phyloP scores from a whole-genome alignment of 345 rosid species.

The Populus tremula region DNA sequence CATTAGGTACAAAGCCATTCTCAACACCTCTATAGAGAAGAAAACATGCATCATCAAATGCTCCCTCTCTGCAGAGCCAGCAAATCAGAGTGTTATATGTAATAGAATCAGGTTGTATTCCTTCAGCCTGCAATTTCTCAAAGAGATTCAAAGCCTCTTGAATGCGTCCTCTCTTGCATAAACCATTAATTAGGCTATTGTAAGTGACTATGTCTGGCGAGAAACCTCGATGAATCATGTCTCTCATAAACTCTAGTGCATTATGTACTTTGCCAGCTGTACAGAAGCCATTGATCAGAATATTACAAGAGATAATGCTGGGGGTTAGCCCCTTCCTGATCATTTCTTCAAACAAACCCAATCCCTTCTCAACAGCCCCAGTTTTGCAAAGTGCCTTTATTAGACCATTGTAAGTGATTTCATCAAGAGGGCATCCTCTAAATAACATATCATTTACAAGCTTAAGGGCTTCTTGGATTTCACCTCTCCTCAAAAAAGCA shows the following conservation, averaged over 20 bases:
- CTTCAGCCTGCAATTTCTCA: conserved; percentile 59
- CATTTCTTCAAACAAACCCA: conserved; percentile 82
- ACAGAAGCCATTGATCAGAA: conserved; percentile 68
- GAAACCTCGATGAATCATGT: conserved; percentile 68
- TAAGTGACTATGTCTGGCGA: conserved; percentile 77
- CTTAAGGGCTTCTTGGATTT: conserved; percentile 63
- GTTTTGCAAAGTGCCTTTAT: conserved; percentile 62
- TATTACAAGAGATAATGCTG: conserved; percentile 65
- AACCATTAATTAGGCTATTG: conserved; percentile 76
- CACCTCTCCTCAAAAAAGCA: conserved; percentile 57
- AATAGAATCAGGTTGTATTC: conserved; percentile 66
- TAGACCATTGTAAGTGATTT: conserved; percentile 70
- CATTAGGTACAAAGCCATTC: conserved; percentile 59
- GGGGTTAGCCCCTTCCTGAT: conserved; percentile 49
- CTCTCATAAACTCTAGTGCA: conserved; percentile 64
- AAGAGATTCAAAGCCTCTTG: conserved; percentile 64
- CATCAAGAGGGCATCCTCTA: conserved; percentile 68
- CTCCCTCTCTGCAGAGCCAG: conserved; percentile 63
- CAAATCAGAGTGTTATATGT: conserved; percentile 78
- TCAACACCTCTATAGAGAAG: conserved; percentile 51
- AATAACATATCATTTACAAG: conserved; percentile 77
- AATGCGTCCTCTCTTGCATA: conserved; percentile 57
- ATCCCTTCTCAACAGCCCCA: conserved; percentile 63
- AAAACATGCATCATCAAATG: conserved; percentile 55
- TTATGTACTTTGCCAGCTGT: conserved; percentile 53